These are phyloP conservation scores for Plasmodium inui DNA, from an alignment of 169 alveolate genomes.

Conservation along the genomic window DNA sequence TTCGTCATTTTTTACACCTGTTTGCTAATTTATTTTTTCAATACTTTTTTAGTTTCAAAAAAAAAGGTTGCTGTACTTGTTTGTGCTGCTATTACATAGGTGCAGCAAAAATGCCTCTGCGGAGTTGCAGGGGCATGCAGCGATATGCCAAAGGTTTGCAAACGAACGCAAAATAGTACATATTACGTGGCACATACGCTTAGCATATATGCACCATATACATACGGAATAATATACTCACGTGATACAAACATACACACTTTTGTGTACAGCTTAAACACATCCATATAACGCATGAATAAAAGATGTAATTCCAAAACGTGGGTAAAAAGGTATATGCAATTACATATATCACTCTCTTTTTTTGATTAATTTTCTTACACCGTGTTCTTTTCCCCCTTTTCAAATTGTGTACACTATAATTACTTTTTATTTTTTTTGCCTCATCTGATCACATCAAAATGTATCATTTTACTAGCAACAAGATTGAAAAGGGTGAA, in stretches of 20 bases:
- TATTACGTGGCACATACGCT: background rate
- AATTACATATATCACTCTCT: background rate
- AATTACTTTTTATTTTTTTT: background rate
- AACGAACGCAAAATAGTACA: background rate
- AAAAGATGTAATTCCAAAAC: background rate
- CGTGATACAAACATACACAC: background rate
- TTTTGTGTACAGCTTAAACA: background rate
- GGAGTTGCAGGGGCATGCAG: background rate
- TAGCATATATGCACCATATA: background rate
- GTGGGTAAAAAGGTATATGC: background rate
- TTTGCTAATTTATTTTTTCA: background rate
- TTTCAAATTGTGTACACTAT: background rate
- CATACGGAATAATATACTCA: background rate
- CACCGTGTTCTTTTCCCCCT: background rate
- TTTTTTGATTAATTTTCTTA: background rate
- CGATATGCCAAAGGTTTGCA: background rate
- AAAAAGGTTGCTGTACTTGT: background rate
- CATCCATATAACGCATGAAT: background rate
- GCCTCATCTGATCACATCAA: background rate
- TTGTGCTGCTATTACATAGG: background rate
- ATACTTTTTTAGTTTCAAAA: background rate
- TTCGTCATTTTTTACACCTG: background rate
- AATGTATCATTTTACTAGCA: background rate
- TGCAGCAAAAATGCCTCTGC: constrained; percentile 1
- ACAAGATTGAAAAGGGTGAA: background rate